Conservation (phyloP, 2,329 filamentous ascomycete genomes). For the Dothistroma septosporum region DNA sequence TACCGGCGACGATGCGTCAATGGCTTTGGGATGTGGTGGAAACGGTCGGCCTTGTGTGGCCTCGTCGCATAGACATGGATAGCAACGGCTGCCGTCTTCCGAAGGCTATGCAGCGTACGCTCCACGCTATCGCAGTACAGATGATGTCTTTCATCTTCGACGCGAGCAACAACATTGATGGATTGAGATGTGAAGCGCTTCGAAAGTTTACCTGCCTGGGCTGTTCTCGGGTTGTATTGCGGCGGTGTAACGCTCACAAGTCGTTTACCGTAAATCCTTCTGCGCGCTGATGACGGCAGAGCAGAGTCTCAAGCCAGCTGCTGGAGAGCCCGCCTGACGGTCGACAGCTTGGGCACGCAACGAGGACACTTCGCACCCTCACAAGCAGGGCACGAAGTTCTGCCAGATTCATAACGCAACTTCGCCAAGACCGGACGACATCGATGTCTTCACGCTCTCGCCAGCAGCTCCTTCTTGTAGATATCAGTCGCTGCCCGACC, state of each 20-base stretch:
- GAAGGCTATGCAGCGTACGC: background rate
- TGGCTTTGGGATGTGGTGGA: slow-evolving; percentile 9
- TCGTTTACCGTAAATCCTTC: slow-evolving; percentile 10
- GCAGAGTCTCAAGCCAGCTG: slow-evolving; percentile 3
- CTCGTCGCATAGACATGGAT: background rate
- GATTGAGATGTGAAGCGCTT: background rate
- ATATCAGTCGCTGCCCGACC: slow-evolving; percentile 6
- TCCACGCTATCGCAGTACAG: slow-evolving; percentile 1
- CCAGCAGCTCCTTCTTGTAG: background rate
- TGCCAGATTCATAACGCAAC: slow-evolving; percentile 9
- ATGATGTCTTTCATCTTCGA: background rate
- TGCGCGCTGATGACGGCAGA: slow-evolving; percentile 8
- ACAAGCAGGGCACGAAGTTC: slow-evolving; percentile 8
- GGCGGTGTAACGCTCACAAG: slow-evolving; percentile 1
- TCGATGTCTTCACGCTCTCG: slow-evolving; percentile 1
- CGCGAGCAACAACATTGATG: background rate
- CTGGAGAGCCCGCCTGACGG: slow-evolving; percentile 5
- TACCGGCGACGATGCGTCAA: slow-evolving; percentile 1
- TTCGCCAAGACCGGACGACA: slow-evolving; percentile 6
- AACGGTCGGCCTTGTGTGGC: slow-evolving; percentile 6
- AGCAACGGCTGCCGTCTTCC: background rate
- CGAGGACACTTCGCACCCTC: slow-evolving; percentile 1
- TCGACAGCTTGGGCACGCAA: slow-evolving; percentile 3
- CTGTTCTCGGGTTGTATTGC: background rate
- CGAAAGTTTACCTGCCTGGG: background rate